Conservation (phyloP, 306 rosid genomes). For the Quercus rubra region DNA sequence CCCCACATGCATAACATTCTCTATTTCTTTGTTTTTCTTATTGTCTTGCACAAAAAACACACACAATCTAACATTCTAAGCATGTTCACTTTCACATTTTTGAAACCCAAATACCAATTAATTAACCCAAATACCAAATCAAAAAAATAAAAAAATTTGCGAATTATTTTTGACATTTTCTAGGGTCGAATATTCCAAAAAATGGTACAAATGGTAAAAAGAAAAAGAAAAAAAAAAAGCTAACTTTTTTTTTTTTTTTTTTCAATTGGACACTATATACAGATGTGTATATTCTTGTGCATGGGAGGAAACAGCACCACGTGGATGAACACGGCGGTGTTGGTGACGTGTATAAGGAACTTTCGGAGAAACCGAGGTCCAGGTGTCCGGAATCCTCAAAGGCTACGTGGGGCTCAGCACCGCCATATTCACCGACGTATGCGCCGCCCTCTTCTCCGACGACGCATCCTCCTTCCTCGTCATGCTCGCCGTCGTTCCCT, state of each 20-base stretch:
- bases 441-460: slow-evolving; percentile 61
- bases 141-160: too few relatives aligned
- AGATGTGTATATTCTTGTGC: slow-evolving; percentile 86
- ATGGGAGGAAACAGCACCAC: slow-evolving; percentile 97
- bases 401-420: slow-evolving; percentile 91
- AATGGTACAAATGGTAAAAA: not conserved
- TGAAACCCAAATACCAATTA: too few relatives aligned
- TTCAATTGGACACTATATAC: not conserved
- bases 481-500: slow-evolving; percentile 65
- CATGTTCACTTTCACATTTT: too few relatives aligned
- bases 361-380: slow-evolving; percentile 80
- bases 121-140: too few relatives aligned
- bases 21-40: too few relatives aligned
- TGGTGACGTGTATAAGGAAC: slow-evolving; percentile 77
- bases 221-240: not conserved
- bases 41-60: too few relatives aligned
- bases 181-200: not conserved
- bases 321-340: slow-evolving; percentile 97
- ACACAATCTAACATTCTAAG: too few relatives aligned
- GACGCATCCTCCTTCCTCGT: slow-evolving; percentile 63
- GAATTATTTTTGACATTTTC: too few relatives aligned
- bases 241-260: not conserved
- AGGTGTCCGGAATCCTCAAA: slow-evolving; percentile 73
- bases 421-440: slow-evolving; percentile 80
- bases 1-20: too few relatives aligned